Evolutionary conservation across 2,329 filamentous ascomycete species (phyloP).

Genomic region (Calonectria pseudoturangicola): DNA sequence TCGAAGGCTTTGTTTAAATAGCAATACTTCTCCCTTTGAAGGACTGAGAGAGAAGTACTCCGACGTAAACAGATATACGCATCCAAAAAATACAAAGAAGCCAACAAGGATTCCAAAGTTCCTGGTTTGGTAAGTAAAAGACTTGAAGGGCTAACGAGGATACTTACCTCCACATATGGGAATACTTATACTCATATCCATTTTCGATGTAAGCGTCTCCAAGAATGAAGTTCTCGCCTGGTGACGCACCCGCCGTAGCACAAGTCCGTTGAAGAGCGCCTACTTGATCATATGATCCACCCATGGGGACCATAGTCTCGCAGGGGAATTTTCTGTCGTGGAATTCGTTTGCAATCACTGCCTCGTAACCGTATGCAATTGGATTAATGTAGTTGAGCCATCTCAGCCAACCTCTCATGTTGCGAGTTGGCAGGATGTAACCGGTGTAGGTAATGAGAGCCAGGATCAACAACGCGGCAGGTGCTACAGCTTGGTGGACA

Average conservation of each 20-base stretch:
- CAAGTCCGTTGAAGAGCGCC: conserved; percentile 27
- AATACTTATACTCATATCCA: conserved; percentile 68
- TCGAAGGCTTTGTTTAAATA: conserved; percentile 68
- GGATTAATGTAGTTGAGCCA: conserved; percentile 80
- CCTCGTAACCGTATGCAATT: conserved; percentile 70
- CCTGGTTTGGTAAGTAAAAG: conserved; percentile 53
- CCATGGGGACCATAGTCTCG: conserved; percentile 33
- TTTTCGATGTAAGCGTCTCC: conserved; percentile 45
- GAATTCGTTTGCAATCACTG: conserved; percentile 45
- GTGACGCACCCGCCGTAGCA: conserved; percentile 40
- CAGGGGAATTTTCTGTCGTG: conserved; percentile 36
- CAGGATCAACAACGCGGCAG: conserved; percentile 60
- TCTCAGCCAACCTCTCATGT: conserved; percentile 53
- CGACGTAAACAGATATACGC: conserved; percentile 75
- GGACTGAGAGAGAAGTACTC: conserved; percentile 75
- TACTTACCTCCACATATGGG: conserved; percentile 70
- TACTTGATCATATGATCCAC: conserved; percentile 22
- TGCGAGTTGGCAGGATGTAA: conserved; percentile 64
- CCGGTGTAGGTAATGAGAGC: conserved; percentile 63
- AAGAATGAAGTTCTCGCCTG: conserved; percentile 33
- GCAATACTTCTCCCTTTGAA: conserved; percentile 78
- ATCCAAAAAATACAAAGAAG: conserved; percentile 78
- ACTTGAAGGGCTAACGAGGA: not conserved
- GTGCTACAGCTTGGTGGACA: conserved; percentile 64
- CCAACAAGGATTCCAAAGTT: conserved; percentile 80